These are phyloP conservation scores for Adiantum capillusveneris DNA, from an alignment of 75 land plant genomes.

Conservation along the genomic window DNA sequence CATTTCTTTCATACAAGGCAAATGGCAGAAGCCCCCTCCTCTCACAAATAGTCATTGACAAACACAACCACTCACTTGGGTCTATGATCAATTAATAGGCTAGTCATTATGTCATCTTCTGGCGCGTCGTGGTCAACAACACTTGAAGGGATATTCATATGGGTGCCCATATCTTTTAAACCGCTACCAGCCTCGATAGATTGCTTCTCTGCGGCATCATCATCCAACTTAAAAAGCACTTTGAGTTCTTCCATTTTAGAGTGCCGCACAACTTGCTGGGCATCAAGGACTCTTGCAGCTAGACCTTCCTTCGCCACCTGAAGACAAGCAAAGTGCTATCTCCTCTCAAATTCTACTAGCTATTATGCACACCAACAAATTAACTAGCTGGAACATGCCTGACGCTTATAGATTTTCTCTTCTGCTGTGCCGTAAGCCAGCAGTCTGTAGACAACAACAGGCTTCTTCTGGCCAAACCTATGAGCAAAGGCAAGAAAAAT, in stretches of 20 bases:
- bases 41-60: too few relatives aligned
- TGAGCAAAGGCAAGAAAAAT: neutral
- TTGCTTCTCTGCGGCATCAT: constrained; percentile 36
- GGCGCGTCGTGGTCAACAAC: constrained; percentile 23
- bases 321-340: too few relatives aligned
- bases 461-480: constrained; percentile 93
- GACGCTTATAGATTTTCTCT: constrained; percentile 98
- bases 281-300: constrained; percentile 96
- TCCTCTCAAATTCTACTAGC: too few relatives aligned
- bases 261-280: constrained; percentile 69
- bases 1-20: neutral
- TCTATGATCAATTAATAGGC: constrained; percentile 19
- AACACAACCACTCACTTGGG: constrained; percentile 18
- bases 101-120: constrained; percentile 35
- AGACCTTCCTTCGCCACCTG: constrained; percentile 97
- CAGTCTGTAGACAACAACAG: constrained; percentile 88
- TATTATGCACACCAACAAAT: too few relatives aligned
- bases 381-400: constrained; percentile 32
- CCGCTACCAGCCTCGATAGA: neutral
- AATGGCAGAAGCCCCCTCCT: too few relatives aligned
- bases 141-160: neutral
- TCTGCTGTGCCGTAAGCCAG: constrained; percentile 98
- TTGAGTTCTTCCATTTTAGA: constrained; percentile 87
- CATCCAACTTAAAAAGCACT: constrained; percentile 77
- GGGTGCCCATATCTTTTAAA: neutral